Evolutionary conservation across 106 monocot species (phyloP), one percentile per base, ranked within the genome.

Genomic region (Dioscorea alata): DNA sequence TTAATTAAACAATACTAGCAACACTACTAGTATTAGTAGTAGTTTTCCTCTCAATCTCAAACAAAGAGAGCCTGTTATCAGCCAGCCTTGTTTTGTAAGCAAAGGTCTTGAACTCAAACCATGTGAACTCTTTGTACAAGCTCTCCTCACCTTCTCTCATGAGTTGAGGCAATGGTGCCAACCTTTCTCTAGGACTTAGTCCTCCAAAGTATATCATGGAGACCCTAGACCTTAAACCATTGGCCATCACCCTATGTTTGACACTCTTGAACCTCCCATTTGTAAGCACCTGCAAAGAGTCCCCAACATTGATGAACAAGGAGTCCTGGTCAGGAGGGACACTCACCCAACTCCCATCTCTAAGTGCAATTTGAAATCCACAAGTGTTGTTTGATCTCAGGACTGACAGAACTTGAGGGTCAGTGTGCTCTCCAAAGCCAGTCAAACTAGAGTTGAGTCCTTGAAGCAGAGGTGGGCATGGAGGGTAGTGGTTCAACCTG

Each of bases 261-360:
- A 95, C 91, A 57, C 94, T 95, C 70, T 69, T 88, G 76, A 95
- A 91, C 73, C 86, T 85, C 74, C 91, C 94, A 57, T 95, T 95
- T 49, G 94, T 95, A 81, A 95, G 69, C 32, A 95, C 93, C 89
- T 93, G 89, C 15, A 93, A 48, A 7, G 86, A 66, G 70, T 95
- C 94, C 0, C 94, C 94, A 59, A 95, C 94, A 57, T 83, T 88
- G 72, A 95, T 57, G 78, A 88, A 95, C 81, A 91, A 88, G 60
- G 94, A 81, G 9, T 60, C 61, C n/a, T 68, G 72, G 59, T 95
- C 94, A 6, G 91, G 78, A 0, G 88, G 90, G 16, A 95, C 90
- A 2, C 88, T 57, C 58, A 86, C 68, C 94, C 91, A 95, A 31
- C 68, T 71, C 51, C 91, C 94, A 63, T 95, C 94, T 17, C 32